Evolutionary conservation across 148 eudicot species (phyloP).

Genomic region (Cornus kousa): DNA sequence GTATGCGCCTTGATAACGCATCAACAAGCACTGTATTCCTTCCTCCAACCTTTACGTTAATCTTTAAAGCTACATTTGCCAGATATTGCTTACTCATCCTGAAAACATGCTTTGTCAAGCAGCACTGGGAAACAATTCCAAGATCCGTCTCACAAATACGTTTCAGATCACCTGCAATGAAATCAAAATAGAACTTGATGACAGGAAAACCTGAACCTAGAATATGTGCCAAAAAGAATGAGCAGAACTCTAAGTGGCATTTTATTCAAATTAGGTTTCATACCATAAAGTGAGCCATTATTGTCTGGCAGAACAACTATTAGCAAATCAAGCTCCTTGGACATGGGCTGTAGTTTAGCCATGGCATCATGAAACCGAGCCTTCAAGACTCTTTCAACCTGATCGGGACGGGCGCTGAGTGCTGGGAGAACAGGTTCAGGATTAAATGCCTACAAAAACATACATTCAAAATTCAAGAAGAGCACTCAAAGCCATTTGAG

Average conservation of each 20-base stretch:
- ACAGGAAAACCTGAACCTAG: not conserved
- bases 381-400: constrained; percentile 62
- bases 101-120: constrained; percentile 70
- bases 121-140: constrained; percentile 82
- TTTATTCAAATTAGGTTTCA: not conserved
- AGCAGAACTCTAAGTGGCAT: not conserved
- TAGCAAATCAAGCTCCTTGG: constrained; percentile 63
- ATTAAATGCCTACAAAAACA: constrained; percentile 40
- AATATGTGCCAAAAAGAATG: not conserved
- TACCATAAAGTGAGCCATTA: constrained; percentile 90
- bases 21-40: constrained; percentile 71
- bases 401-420: constrained; percentile 60
- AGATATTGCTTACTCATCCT: constrained; percentile 66
- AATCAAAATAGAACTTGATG: not conserved
- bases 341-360: constrained; percentile 41
- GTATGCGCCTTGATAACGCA: constrained; percentile 63
- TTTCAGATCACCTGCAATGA: constrained; percentile 62
- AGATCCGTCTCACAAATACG: constrained; percentile 87
- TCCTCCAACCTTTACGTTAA: constrained; percentile 80
- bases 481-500: not conserved
- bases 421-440: constrained; percentile 60
- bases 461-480: constrained; percentile 1
- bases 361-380: constrained; percentile 59
- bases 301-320: constrained; percentile 79
- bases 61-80: constrained; percentile 68